phyloP scores from a whole-genome alignment of 2,329 filamentous ascomycete species.

The Trichoderma aggressivum region DNA sequence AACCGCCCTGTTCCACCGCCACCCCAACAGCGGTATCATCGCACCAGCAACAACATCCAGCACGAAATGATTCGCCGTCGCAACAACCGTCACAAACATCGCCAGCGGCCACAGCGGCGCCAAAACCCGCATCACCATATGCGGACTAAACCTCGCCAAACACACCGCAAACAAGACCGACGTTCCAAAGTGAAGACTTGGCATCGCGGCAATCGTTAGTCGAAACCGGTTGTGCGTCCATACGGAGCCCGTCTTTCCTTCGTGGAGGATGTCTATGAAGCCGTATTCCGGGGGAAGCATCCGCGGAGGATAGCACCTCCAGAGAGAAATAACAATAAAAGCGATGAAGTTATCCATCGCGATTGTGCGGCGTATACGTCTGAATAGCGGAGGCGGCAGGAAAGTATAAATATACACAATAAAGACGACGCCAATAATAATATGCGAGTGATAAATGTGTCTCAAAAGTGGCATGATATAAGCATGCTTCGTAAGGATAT shows the following conservation, averaged over 20 bases:
- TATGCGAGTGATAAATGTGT: slow-evolving; percentile 2
- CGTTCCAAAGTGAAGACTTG: not conserved
- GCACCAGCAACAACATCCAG: not conserved
- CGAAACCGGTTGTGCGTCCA: slow-evolving; percentile 4
- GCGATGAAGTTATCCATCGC: slow-evolving; percentile 5
- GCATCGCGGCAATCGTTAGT: slow-evolving; percentile 7
- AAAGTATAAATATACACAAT: not conserved
- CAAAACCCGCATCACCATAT: not conserved
- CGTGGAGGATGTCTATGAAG: not conserved
- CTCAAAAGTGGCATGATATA: not conserved
- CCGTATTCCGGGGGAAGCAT: slow-evolving; percentile 1
- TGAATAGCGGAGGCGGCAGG: not conserved
- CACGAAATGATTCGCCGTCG: slow-evolving; percentile 9
- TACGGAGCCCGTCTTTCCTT: not conserved
- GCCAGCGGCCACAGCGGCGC: slow-evolving; percentile 1
- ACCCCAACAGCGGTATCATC: not conserved
- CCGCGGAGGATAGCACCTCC: not conserved
- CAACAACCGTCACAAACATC: slow-evolving; percentile 3
- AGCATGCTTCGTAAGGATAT: not conserved
- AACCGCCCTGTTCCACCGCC: slow-evolving; percentile 7
- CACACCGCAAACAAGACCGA: not conserved
- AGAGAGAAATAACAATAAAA: not conserved
- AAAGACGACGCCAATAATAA: slow-evolving; percentile 7
- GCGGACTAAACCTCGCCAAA: not conserved
- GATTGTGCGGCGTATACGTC: not conserved